These are phyloP conservation scores for Neopestalotiopsis sp. DNA, from an alignment of 2,329 filamentous ascomycete species.

Conservation along the genomic window DNA sequence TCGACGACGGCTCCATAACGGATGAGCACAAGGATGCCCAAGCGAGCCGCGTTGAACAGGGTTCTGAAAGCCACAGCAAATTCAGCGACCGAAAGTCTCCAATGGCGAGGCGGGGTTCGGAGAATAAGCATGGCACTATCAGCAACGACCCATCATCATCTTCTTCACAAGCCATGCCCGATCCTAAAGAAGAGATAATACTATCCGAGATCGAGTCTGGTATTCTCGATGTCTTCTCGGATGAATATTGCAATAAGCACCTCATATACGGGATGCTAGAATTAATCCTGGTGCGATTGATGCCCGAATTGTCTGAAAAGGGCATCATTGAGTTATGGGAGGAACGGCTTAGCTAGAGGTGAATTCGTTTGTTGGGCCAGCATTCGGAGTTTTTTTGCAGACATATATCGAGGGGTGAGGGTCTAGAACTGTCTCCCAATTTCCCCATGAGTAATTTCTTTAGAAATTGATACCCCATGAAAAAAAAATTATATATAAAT, in stretches of 20 bases:
- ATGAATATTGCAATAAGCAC: constrained; percentile 92
- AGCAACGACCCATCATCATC: constrained; percentile 1
- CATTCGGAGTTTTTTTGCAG: not conserved
- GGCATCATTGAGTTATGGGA: constrained; percentile 75
- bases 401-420: not conserved
- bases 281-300: constrained; percentile 77
- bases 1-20: not conserved
- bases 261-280: constrained; percentile 84
- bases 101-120: not conserved
- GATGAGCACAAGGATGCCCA: not conserved
- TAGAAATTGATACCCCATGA: too few relatives aligned
- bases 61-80: not conserved
- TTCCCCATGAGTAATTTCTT: not conserved
- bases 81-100: not conserved
- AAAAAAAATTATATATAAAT: too few relatives aligned
- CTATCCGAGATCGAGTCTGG: constrained; percentile 65
- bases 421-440: not conserved
- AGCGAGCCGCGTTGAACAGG: constrained; percentile 7
- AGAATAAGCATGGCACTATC: not conserved
- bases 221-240: constrained; percentile 76
- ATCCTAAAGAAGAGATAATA: constrained; percentile 51
- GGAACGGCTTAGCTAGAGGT: constrained; percentile 61
- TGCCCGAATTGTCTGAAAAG: constrained; percentile 82
- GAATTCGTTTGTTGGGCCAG: not conserved
- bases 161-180: constrained; percentile 24